A percentile compares a stretch with the other conserved stretches of the same genome.
Evolutionary conservation across 805 yeast species (phyloP).

Genomic region (Metschnikowia peoriensis): DNA sequence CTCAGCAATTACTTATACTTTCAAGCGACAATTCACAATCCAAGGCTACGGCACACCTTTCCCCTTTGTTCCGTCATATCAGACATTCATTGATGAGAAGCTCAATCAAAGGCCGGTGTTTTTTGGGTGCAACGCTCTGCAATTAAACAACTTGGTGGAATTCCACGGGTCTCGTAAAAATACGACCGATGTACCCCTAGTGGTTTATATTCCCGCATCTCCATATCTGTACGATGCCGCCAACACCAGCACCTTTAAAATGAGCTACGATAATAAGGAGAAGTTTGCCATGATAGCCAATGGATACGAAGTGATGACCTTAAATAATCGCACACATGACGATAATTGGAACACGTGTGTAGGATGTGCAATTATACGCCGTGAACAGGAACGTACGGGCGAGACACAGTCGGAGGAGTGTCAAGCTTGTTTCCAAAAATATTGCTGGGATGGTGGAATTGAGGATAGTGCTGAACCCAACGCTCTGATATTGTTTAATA

Average conservation of each 20-base stretch:
- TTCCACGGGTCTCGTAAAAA: slow-evolving; percentile 9
- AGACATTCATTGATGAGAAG: slow-evolving; percentile 6
- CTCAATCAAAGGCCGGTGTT: slow-evolving; percentile 13
- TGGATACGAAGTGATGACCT: slow-evolving; percentile 21
- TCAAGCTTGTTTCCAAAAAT: slow-evolving; percentile 19
- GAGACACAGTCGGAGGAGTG: slow-evolving; percentile 23
- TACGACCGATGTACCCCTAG: slow-evolving; percentile 22
- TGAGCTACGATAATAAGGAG: slow-evolving; percentile 22
- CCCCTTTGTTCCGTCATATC: slow-evolving; percentile 16
- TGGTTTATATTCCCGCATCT: slow-evolving; percentile 20
- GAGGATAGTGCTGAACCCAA: slow-evolving; percentile 14
- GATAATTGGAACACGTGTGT: slow-evolving; percentile 23
- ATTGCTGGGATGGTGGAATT: slow-evolving; percentile 24
- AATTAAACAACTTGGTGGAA: slow-evolving; percentile 7
- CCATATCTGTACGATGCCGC: slow-evolving; percentile 16
- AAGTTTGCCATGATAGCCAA: slow-evolving; percentile 17
- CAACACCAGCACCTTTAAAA: slow-evolving; percentile 25
- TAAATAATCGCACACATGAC: slow-evolving; percentile 22
- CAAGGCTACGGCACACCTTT: slow-evolving; percentile 20
- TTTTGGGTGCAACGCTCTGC: slow-evolving; percentile 18
- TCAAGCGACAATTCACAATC: slow-evolving; percentile 48
- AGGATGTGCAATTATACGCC: slow-evolving; percentile 26
- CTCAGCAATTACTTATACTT: slow-evolving; percentile 53
- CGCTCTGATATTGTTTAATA: slow-evolving; percentile 3
- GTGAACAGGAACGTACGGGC: slow-evolving; percentile 25